Percentiles rank a stretch among this genome's conserved stretches.
These are phyloP conservation scores for Verticillium isaacii DNA, from an alignment of 2,329 filamentous ascomycete species.

Conservation along the genomic window DNA sequence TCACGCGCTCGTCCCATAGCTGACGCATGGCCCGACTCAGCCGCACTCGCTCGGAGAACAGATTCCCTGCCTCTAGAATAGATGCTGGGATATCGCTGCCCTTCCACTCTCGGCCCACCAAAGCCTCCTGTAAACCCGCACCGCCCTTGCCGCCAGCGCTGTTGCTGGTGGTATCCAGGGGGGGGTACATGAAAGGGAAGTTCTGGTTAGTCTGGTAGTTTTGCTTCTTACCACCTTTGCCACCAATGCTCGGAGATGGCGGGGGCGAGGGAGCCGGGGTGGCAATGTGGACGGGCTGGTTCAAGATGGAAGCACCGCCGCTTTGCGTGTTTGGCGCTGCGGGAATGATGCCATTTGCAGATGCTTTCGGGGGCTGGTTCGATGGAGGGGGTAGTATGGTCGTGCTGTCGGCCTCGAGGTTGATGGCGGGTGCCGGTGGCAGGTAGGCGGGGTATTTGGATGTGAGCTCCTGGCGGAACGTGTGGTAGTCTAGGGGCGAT, in stretches of 20 bases:
- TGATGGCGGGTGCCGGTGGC: slow-evolving; percentile 76
- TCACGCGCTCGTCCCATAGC: slow-evolving; percentile 89
- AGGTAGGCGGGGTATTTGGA: slow-evolving; percentile 98
- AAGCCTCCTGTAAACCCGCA: slow-evolving; percentile 70
- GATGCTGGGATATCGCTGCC: slow-evolving; percentile 92
- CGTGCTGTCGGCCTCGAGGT: slow-evolving; percentile 84
- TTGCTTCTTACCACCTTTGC: slow-evolving; percentile 95
- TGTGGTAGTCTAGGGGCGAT: slow-evolving; percentile 91
- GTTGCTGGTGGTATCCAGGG: slow-evolving; percentile 83
- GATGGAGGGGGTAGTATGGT: slow-evolving; percentile 83
- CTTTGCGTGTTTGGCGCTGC: slow-evolving; percentile 47
- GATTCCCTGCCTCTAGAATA: slow-evolving; percentile 87
- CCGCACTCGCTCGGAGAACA: slow-evolving; percentile 85
- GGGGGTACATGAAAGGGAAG: slow-evolving; percentile 96
- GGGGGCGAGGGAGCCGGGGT: slow-evolving; percentile 94
- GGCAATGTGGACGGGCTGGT: slow-evolving; percentile 97
- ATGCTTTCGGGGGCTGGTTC: slow-evolving; percentile 63
- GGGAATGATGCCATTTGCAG: slow-evolving; percentile 58
- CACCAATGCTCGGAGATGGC: slow-evolving; percentile 79
- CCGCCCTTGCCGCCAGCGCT: slow-evolving; percentile 84
- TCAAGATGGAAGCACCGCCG: slow-evolving; percentile 73
- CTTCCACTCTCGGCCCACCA: slow-evolving; percentile 84
- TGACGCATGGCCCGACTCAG: slow-evolving; percentile 90
- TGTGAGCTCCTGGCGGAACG: slow-evolving; percentile 93
- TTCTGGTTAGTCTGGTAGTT: slow-evolving; percentile 99